A percentile compares a stretch with the other conserved stretches of the same genome.
phyloP scores from a whole-genome alignment of 129 eudicot species.

The Logfia minima region DNA sequence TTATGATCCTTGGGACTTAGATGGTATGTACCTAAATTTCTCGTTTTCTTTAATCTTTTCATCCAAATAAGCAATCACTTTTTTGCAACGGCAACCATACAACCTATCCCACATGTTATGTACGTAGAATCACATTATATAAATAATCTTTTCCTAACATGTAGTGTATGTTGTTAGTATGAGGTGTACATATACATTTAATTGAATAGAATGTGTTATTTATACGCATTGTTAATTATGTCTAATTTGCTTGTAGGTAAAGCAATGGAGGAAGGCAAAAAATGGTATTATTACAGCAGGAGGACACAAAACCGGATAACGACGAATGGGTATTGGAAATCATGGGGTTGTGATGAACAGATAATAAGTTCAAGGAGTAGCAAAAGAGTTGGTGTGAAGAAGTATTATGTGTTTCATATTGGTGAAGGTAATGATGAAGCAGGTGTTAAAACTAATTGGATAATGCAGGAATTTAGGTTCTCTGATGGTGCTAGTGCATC shows the following conservation, averaged over 20 bases:
- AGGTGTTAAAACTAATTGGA: conserved; percentile 81
- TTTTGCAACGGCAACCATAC: no score
- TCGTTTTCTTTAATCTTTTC: neutral
- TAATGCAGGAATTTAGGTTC: conserved; percentile 81
- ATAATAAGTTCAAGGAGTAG: conserved; percentile 42
- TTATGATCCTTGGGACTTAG: conserved; percentile 89
- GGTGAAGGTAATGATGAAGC: conserved; percentile 61
- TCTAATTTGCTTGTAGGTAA: conserved; percentile 52
- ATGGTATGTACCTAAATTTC: conserved; percentile 51
- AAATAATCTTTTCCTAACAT: neutral
- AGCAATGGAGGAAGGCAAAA: conserved; percentile 76
- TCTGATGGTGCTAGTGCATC: conserved; percentile 46
- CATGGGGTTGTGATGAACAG: conserved; percentile 70
- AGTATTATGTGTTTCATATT: conserved; percentile 56
- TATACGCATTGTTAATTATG: neutral
- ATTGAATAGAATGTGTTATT: no score
- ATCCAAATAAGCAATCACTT: neutral
- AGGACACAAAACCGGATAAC: conserved; percentile 62
- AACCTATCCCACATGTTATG: neutral
- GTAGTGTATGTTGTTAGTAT: neutral
- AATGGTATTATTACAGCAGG: conserved; percentile 88
- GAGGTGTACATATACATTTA: neutral
- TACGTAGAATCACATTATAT: neutral
- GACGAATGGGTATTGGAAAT: conserved; percentile 70
- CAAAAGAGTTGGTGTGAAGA: conserved; percentile 70